phyloP scores from a whole-genome alignment of 805 yeast species.

The Scheffersomyces stipitis region DNA sequence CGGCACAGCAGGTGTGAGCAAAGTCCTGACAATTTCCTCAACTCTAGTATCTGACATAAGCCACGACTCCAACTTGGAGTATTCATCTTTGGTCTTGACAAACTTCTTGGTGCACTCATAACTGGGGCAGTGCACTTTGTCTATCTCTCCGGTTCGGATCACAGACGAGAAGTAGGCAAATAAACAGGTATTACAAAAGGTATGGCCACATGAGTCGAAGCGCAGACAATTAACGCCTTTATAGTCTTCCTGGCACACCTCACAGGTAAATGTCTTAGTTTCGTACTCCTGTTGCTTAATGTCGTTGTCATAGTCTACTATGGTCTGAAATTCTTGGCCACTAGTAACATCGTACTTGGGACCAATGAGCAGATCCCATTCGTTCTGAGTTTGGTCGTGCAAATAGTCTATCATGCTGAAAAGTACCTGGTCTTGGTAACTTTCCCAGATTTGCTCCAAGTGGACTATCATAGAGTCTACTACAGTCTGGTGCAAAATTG shows the following conservation, averaged over 20 bases:
- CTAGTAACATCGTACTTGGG: neutral
- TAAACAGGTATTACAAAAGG: slow-evolving; percentile 61
- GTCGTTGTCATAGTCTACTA: slow-evolving; percentile 19
- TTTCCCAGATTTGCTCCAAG: slow-evolving; percentile 33
- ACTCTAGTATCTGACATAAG: slow-evolving; percentile 17
- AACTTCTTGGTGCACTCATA: slow-evolving; percentile 42
- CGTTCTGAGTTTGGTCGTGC: slow-evolving; percentile 19
- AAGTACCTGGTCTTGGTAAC: slow-evolving; percentile 36
- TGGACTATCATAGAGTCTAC: slow-evolving; percentile 11
- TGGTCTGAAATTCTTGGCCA: slow-evolving; percentile 2
- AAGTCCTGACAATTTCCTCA: slow-evolving; percentile 7
- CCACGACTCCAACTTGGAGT: slow-evolving; percentile 17
- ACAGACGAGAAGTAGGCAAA: slow-evolving; percentile 38
- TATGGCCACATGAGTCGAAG: slow-evolving; percentile 59
- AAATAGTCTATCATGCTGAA: slow-evolving; percentile 45
- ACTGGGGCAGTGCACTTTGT: slow-evolving; percentile 58
- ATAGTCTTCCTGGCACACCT: slow-evolving; percentile 52
- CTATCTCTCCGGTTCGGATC: slow-evolving; percentile 49
- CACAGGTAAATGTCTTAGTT: slow-evolving; percentile 45
- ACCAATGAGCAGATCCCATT: slow-evolving; percentile 8
- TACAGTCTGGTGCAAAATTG: slow-evolving; percentile 26
- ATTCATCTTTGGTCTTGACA: slow-evolving; percentile 14
- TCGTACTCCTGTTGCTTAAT: slow-evolving; percentile 26
- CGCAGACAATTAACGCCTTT: slow-evolving; percentile 43
- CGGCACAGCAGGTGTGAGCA: slow-evolving; percentile 45